Evolutionary conservation across 2,329 filamentous ascomycete genomes (phyloP).

Genomic region (Fusarium subglutinans): DNA sequence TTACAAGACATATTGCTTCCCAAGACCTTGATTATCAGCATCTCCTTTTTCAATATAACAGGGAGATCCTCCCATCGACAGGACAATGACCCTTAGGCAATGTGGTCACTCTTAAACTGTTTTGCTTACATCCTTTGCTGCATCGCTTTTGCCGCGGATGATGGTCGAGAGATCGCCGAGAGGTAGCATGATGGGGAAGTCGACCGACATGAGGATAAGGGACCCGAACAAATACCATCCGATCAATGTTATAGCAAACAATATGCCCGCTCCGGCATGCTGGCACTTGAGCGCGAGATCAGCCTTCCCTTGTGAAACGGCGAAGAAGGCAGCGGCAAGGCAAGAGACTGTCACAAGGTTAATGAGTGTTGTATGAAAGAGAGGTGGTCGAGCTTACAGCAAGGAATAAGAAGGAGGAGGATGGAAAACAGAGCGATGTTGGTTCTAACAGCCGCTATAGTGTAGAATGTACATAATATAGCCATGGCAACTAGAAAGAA

Average conservation of each 20-base stretch:
- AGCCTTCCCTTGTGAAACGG: conserved; percentile 31
- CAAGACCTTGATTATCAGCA: no score
- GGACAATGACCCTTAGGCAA: neutral
- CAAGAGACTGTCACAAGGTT: conserved; percentile 36
- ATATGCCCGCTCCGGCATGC: conserved; percentile 41
- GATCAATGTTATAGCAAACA: conserved; percentile 42
- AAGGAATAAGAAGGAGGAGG: conserved; percentile 66
- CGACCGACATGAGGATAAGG: conserved; percentile 58
- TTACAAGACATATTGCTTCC: neutral
- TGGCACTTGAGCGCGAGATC: conserved; percentile 33
- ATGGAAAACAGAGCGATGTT: conserved; percentile 66
- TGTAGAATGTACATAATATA: conserved; percentile 67
- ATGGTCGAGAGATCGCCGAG: conserved; percentile 60
- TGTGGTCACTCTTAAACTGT: neutral
- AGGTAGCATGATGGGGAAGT: conserved; percentile 61
- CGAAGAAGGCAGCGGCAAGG: conserved; percentile 45
- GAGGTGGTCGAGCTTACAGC: conserved; percentile 35
- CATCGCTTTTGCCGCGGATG: conserved; percentile 41
- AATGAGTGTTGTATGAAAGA: accelerated
- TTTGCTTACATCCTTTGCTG: neutral
- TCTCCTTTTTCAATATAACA: neutral
- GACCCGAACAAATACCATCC: conserved; percentile 63
- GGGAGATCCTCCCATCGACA: no score
- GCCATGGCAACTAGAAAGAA: conserved; percentile 72
- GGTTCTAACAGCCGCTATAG: conserved; percentile 71